Evolutionary conservation across 2,329 filamentous ascomycete genomes (phyloP).

Genomic region (Xylariales sp.): DNA sequence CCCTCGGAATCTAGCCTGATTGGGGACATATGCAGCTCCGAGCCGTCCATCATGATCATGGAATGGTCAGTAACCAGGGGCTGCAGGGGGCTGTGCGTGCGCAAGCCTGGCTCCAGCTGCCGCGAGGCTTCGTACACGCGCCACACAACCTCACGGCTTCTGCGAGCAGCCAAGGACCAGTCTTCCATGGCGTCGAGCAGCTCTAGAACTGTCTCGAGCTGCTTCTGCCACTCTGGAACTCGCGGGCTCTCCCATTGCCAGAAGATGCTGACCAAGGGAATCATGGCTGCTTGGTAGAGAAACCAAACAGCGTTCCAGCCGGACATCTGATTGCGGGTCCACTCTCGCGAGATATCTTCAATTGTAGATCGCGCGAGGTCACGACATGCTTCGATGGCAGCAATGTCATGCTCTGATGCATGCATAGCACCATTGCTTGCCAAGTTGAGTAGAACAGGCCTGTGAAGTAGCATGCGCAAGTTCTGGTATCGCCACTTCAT

Average conservation of each 20-base stretch:
- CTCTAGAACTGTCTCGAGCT: conserved; percentile 54
- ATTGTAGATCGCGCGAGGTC: conserved; percentile 67
- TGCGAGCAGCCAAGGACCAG: conserved; percentile 59
- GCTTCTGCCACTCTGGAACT: conserved; percentile 48
- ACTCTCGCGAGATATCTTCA: conserved; percentile 66
- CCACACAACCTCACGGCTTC: conserved; percentile 59
- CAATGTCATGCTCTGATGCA: conserved; percentile 56
- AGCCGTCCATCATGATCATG: conserved; percentile 28
- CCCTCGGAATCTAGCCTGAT: conserved; percentile 47
- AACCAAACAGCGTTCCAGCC: conserved; percentile 83
- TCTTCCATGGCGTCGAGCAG: conserved; percentile 61
- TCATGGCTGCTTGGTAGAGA: conserved; percentile 75
- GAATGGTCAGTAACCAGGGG: conserved; percentile 29
- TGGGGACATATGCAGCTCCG: conserved; percentile 45
- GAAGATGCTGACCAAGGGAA: conserved; percentile 71
- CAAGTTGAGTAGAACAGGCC: conserved; percentile 66
- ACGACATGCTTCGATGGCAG: conserved; percentile 64
- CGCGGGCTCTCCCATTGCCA: conserved; percentile 54
- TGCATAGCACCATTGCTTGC: conserved; percentile 49
- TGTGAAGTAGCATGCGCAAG: conserved; percentile 69
- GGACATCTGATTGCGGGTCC: conserved; percentile 68
- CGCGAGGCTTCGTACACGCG: conserved; percentile 58
- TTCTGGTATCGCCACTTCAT: conserved; percentile 84
- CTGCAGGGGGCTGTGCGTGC: conserved; percentile 26
- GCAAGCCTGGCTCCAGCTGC: conserved; percentile 29